Conservation (phyloP, 768 basidiomycete genomes). For the Russula ochroleuca region DNA sequence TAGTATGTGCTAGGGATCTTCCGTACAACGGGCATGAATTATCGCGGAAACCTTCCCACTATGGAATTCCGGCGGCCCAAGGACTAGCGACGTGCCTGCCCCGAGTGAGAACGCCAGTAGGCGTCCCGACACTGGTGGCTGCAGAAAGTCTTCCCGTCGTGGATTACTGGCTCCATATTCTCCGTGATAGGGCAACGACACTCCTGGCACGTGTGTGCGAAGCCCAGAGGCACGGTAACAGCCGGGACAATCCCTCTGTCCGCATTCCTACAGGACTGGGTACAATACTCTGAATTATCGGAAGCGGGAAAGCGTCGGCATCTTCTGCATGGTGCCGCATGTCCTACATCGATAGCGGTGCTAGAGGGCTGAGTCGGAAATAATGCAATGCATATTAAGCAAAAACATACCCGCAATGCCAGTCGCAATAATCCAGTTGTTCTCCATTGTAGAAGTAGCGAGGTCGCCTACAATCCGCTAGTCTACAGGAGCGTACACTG, state of each 20-base stretch:
- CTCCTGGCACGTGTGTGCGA: neutral
- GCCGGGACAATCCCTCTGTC: neutral
- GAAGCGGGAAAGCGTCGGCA: constrained; percentile 2
- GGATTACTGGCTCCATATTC: neutral
- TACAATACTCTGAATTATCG: constrained; percentile 7
- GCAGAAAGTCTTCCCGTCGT: constrained; percentile 1
- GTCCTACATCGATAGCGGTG: neutral
- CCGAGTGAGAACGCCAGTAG: neutral
- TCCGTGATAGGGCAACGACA: constrained; percentile 10
- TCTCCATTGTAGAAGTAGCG: neutral
- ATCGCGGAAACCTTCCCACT: neutral
- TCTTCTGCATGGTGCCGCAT: neutral
- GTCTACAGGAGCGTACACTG: neutral
- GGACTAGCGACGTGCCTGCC: neutral
- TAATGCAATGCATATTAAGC: neutral
- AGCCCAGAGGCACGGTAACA: neutral
- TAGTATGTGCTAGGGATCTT: neutral
- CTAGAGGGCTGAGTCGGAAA: neutral
- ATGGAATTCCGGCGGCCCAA: neutral
- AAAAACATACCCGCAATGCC: neutral
- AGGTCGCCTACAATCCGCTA: neutral
- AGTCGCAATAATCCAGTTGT: constrained; percentile 9
- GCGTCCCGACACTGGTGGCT: constrained; percentile 2
- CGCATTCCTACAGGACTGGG: constrained; percentile 1
- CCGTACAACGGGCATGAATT: neutral